Evolutionary conservation across 202 grass and related monocot species (phyloP).

Genomic region (Schoenoplectus triqueter): DNA sequence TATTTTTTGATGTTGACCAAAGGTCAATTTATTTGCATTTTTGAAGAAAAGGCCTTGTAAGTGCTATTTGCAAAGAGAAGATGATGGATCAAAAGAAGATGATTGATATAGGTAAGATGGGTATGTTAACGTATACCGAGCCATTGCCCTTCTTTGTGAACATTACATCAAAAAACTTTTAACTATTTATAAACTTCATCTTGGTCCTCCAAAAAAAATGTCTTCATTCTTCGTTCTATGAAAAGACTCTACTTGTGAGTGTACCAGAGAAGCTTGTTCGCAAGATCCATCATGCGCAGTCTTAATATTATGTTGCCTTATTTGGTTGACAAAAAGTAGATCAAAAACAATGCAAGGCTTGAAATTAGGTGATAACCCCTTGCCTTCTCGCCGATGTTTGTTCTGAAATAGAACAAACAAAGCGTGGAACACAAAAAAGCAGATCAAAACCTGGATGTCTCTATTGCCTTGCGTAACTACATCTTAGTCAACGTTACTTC

Average conservation of each 20-base stretch:
- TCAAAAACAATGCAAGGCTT: not conserved
- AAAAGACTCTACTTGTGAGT: not conserved
- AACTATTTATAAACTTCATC: constrained; percentile 7
- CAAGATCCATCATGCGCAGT: not conserved
- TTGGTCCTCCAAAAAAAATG: not conserved
- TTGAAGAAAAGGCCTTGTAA: not conserved
- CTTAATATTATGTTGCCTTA: not conserved
- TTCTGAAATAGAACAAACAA: not conserved
- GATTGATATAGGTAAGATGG: not conserved
- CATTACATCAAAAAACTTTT: constrained; percentile 6
- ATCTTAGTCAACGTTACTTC: constrained; percentile 25
- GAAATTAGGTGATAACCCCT: not conserved
- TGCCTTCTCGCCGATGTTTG: not conserved
- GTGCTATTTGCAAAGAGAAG: constrained; percentile 22
- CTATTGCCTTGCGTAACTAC: not conserved
- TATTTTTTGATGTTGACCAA: constrained; percentile 36
- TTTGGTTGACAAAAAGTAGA: not conserved
- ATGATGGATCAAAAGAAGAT: not conserved
- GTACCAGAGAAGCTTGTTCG: constrained; percentile 12
- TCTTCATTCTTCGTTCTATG: not conserved
- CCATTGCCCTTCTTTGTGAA: not conserved
- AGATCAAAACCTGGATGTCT: not conserved
- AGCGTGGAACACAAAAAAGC: not conserved
- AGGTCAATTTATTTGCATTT: constrained; percentile 33
- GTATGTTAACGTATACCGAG: not conserved